Conservation (phyloP, 1,284 basidiomycete genomes). For the Apiotrichum montevideense region DNA sequence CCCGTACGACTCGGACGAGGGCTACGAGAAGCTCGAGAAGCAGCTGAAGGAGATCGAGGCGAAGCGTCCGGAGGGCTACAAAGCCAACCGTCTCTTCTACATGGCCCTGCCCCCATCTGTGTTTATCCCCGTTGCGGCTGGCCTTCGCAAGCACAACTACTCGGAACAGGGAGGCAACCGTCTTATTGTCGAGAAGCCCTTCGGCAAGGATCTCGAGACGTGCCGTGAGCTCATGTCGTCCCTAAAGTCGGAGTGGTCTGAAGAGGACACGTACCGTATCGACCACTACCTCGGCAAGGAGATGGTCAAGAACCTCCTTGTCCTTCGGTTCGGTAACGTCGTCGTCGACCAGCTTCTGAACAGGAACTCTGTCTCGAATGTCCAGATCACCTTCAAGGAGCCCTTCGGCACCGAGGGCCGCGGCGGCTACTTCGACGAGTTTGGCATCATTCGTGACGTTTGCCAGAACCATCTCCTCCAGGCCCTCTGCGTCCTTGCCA, state of each 20-base stretch:
- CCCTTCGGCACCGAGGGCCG: constrained; percentile 94
- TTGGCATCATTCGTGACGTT: constrained; percentile 93
- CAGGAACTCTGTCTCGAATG: constrained; percentile 87
- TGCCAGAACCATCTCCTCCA: constrained; percentile 93
- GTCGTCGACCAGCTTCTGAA: constrained; percentile 83
- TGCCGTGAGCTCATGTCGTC: constrained; percentile 69
- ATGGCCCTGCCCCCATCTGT: constrained; percentile 91
- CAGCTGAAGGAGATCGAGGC: constrained; percentile 72
- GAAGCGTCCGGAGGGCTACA: constrained; percentile 50
- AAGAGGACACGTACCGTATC: constrained; percentile 95
- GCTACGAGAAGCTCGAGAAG: constrained; percentile 69
- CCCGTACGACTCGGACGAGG: constrained; percentile 72
- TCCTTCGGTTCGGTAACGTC: constrained; percentile 87
- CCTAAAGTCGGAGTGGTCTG: constrained; percentile 80
- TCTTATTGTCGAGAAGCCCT: constrained; percentile 94
- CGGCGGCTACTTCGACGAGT: constrained; percentile 97
- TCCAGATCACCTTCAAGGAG: constrained; percentile 98
- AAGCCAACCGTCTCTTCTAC: constrained; percentile 74
- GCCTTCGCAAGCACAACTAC: constrained; percentile 77
- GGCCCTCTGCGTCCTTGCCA: constrained; percentile 83
- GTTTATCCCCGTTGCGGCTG: constrained; percentile 78
- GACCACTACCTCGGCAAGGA: constrained; percentile 98
- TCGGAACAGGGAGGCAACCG: constrained; percentile 67
- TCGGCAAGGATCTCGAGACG: constrained; percentile 87
- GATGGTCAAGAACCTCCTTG: constrained; percentile 96